Evolutionary conservation across 768 basidiomycete species (phyloP).

Genomic region (Russula vinacea): DNA sequence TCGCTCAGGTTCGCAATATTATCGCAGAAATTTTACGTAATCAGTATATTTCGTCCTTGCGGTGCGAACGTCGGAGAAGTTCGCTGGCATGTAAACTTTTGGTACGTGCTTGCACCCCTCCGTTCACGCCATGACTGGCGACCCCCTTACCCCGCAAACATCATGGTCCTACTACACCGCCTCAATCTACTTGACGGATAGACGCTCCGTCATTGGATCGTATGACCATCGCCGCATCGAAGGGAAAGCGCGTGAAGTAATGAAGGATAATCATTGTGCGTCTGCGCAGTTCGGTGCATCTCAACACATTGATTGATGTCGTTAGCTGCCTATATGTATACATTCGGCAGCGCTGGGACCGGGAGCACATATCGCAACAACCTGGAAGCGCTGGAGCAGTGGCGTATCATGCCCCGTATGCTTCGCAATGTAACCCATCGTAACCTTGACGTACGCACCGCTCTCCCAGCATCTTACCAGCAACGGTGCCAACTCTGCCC

Average conservation of each 20-base stretch:
- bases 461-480: background rate
- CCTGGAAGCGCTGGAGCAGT: no score
- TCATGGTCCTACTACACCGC: constrained; percentile 16
- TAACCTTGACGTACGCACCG: background rate
- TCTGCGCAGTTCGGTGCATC: background rate
- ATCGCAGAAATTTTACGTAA: no score
- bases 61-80: no score
- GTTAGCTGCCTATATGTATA: constrained; percentile 70
- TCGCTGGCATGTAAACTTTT: no score
- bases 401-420: no score
- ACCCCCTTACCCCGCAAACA: background rate
- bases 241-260: constrained; percentile 58
- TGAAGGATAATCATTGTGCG: constrained; percentile 57
- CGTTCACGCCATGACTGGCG: background rate
- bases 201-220: constrained; percentile 45
- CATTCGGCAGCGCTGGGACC: constrained; percentile 72
- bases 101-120: background rate
- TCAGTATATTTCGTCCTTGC: no score
- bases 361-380: constrained; percentile 49
- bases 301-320: background rate
- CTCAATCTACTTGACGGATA: constrained; percentile 4
- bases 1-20: no score
- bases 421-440: no score
- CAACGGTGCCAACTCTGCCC: background rate
- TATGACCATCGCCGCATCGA: constrained; percentile 63